Base-by-base conservation (phyloP, 2,329 filamentous ascomycete species). In the Phoma sp. region DNA sequence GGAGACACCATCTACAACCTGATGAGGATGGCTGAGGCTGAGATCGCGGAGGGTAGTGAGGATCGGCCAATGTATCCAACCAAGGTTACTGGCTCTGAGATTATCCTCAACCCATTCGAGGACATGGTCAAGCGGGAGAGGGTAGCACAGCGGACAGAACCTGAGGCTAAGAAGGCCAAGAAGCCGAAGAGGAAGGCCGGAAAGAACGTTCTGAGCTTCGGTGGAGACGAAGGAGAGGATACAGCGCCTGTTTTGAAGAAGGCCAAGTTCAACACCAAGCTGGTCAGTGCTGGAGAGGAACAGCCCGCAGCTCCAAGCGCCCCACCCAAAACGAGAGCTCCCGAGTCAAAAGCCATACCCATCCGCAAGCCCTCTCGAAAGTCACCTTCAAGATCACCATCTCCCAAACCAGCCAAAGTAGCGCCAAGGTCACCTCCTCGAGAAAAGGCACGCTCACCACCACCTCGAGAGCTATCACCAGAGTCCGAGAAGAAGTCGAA, bases 1-100 rank as follows among this genome's bases (percentile, higher is more conserved):
- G 95, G 94, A 25, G 92, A 98, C 62, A 97, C 94, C 15, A 95
- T 99, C 51, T 99, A 96, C 78, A 98, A 97, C 74, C 76, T 99
- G 69, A 88, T 93, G 70, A 96, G 93, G 77, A 96, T 98, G 82
- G 92, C 90, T 19, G 93, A 98, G 72, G 86, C 85, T 0, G 95
- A 98, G 71, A 80, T 96, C 17, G 85, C 88, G 21, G 79, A 78
- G n/a, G 88, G 91, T 50, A 88, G 87, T 15, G 88, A 85, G 6
- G 94, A 98, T 61, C 84, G 92, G 58, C 94, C 94, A 2, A 77
- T 96, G 43, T 99, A 96, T 74, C 89, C 94, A 0, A 85, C 92
- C 32, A 92, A 88, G 74, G 88, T 99, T 55, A 87, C 85, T 4
- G 80, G 82, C 19, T 80, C 90, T 25, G 90, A 95, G 74, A 86